Percentiles rank a stretch among this genome's conserved stretches.
These are phyloP conservation scores for Russula sp. DNA, from an alignment of 768 basidiomycete genomes.

Conservation along the genomic window DNA sequence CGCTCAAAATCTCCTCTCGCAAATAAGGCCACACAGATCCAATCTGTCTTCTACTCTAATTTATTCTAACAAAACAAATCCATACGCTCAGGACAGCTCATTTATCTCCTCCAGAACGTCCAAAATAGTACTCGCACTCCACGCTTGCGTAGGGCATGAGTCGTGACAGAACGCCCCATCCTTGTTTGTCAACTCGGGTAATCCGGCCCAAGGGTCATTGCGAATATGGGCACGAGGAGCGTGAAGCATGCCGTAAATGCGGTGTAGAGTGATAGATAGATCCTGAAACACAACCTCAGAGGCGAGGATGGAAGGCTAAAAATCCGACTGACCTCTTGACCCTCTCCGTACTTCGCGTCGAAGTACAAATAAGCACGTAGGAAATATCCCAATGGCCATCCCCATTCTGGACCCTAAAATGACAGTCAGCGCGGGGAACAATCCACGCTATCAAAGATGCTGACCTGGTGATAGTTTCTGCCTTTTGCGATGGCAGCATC, in stretches of 20 bases:
- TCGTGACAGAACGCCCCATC: slow-evolving; percentile 81
- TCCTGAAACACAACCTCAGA: slow-evolving; percentile 47
- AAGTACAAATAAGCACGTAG: slow-evolving; percentile 90
- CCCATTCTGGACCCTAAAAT: slow-evolving; percentile 84
- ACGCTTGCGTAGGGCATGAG: slow-evolving; percentile 92
- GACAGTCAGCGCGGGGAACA: slow-evolving; percentile 30
- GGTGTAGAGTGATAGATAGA: slow-evolving; percentile 66
- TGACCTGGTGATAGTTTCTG: slow-evolving; percentile 87
- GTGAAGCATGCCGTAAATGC: slow-evolving; percentile 72
- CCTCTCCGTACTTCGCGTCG: slow-evolving; percentile 64
- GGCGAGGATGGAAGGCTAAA: not conserved
- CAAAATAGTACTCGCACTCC: slow-evolving; percentile 90
- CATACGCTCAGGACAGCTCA: slow-evolving; percentile 32
- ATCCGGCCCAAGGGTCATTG: slow-evolving; percentile 84
- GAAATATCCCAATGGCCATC: slow-evolving; percentile 95
- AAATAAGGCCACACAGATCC: slow-evolving; percentile 29
- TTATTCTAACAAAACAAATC: not conserved
- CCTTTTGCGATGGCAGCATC: slow-evolving; percentile 88
- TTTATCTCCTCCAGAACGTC: slow-evolving; percentile 84
- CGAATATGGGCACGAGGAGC: slow-evolving; percentile 69
- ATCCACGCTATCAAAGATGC: slow-evolving; percentile 30
- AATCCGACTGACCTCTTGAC: slow-evolving; percentile 51
- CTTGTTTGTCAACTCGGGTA: slow-evolving; percentile 90
- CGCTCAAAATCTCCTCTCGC: slow-evolving; percentile 6
- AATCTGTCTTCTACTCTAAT: not conserved